A percentile compares a stretch with the other conserved stretches of the same genome.
Conservation (phyloP, 2,329 filamentous ascomycete genomes). For the Colletotrichum sp. region DNA sequence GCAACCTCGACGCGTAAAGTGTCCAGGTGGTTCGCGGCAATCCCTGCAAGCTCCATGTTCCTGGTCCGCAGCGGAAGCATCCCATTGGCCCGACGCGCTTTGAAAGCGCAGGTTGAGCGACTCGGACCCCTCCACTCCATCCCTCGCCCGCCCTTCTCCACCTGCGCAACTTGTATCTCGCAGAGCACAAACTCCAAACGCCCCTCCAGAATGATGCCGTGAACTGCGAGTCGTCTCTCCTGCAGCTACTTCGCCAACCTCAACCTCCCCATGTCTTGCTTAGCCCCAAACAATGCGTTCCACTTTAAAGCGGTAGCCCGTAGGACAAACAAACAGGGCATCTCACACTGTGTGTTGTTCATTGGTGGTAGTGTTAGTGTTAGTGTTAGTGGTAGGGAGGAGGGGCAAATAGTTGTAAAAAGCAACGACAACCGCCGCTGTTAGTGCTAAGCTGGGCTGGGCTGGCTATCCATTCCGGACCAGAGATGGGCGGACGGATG, state of each 20-base stretch:
- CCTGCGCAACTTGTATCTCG: not conserved
- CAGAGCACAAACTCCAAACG: not conserved
- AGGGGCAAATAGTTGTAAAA: not conserved
- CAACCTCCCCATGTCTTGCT: not conserved
- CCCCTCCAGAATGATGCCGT: not conserved
- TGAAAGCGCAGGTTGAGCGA: not conserved
- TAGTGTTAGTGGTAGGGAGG: not conserved
- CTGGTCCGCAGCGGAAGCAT: not conserved
- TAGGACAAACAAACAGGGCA: not conserved
- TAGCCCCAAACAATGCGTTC: not conserved
- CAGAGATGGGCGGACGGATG: not conserved
- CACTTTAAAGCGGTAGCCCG: not conserved
- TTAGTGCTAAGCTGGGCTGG: not conserved
- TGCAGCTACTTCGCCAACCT: not conserved
- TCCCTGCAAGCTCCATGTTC: slow-evolving; percentile 4
- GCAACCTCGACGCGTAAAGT: slow-evolving; percentile 9
- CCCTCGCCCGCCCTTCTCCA: not conserved
- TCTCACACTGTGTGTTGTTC: not conserved
- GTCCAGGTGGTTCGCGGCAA: not conserved
- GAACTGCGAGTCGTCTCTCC: not conserved
- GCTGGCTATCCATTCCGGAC: not conserved
- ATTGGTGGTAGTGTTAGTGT: not conserved
- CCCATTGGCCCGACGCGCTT: not conserved
- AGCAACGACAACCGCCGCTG: slow-evolving; percentile 11
- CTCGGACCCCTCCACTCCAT: not conserved